Conservation (phyloP, 768 basidiomycete genomes). For the Hygrocybe coccinea region DNA sequence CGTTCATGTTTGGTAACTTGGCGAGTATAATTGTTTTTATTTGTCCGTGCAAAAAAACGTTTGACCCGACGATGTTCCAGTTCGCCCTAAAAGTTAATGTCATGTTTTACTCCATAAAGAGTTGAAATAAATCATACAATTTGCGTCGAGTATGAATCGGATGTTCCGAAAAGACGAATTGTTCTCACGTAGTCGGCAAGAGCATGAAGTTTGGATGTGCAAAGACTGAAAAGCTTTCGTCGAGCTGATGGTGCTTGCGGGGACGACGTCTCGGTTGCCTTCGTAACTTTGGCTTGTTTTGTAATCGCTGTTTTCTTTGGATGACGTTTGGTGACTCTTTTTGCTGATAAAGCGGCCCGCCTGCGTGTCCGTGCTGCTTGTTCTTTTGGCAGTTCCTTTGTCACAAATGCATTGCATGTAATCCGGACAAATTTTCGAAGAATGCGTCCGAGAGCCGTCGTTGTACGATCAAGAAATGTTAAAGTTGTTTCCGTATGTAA, state of each 20-base stretch:
- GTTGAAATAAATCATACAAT: slow-evolving; percentile 17
- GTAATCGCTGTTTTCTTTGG: background rate
- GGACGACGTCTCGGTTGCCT: background rate
- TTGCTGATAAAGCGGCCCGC: slow-evolving; percentile 4
- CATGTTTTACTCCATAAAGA: slow-evolving; percentile 10
- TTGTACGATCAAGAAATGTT: slow-evolving; percentile 17
- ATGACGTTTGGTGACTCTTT: background rate
- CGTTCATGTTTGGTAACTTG: slow-evolving; percentile 25
- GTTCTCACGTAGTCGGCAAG: slow-evolving; percentile 25
- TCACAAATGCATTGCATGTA: slow-evolving; percentile 17
- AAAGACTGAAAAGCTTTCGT: slow-evolving; percentile 17
- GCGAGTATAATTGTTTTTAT: slow-evolving; percentile 32
- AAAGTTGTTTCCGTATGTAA: slow-evolving; percentile 31
- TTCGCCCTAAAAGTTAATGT: slow-evolving; percentile 26
- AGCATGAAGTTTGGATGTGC: slow-evolving; percentile 27
- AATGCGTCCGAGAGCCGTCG: slow-evolving; percentile 19
- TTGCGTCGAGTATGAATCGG: slow-evolving; percentile 31
- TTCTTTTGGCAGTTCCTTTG: slow-evolving; percentile 32
- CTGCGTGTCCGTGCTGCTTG: slow-evolving; percentile 24
- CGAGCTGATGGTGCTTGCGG: slow-evolving; percentile 20
- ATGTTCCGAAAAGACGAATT: slow-evolving; percentile 22
- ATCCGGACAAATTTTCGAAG: slow-evolving; percentile 27
- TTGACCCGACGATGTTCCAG: slow-evolving; percentile 33
- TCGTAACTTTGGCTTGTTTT: background rate
- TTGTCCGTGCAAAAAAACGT: slow-evolving; percentile 26